A percentile compares a stretch with the other conserved stretches of the same genome.
Conservation (phyloP, 768 basidiomycete genomes). For the Agaricus sinodeliciosus region DNA sequence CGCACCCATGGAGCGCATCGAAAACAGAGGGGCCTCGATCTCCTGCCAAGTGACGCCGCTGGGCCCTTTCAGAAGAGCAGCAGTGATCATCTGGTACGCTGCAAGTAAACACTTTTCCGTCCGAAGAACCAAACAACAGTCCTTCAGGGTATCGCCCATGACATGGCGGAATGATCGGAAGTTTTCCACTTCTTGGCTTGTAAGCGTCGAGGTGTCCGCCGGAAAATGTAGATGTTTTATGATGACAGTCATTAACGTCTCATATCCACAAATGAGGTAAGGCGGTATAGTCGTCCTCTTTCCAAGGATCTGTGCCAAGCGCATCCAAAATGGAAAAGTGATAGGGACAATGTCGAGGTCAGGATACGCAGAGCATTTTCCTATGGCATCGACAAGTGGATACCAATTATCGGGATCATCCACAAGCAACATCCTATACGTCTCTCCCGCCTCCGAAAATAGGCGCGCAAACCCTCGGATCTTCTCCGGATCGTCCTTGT, state of each 20-base stretch:
- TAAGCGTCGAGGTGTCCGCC: slow-evolving; percentile 52
- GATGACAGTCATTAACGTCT: slow-evolving; percentile 75
- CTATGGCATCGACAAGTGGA: slow-evolving; percentile 92
- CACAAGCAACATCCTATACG: slow-evolving; percentile 82
- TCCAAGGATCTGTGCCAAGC: slow-evolving; percentile 83
- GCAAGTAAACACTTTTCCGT: slow-evolving; percentile 77
- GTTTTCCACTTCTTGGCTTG: slow-evolving; percentile 84
- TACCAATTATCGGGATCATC: slow-evolving; percentile 91
- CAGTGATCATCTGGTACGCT: slow-evolving; percentile 74
- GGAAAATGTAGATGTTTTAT: slow-evolving; percentile 93
- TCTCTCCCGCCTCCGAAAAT: slow-evolving; percentile 97
- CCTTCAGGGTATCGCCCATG: slow-evolving; percentile 98
- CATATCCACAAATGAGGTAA: slow-evolving; percentile 80
- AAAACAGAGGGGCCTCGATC: slow-evolving; percentile 95
- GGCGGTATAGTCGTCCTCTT: slow-evolving; percentile 67
- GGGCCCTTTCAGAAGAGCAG: slow-evolving; percentile 57
- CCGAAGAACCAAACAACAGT: slow-evolving; percentile 92
- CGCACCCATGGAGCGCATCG: slow-evolving; percentile 97
- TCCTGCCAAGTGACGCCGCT: slow-evolving; percentile 83
- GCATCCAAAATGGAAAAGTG: slow-evolving; percentile 99
- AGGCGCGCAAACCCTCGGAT: slow-evolving; percentile 87
- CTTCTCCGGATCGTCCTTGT: slow-evolving; percentile 76
- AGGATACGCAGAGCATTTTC: slow-evolving; percentile 84
- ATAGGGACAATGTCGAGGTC: slow-evolving; percentile 96
- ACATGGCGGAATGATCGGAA: slow-evolving; percentile 95